Base-by-base conservation (phyloP, 2,329 filamentous ascomycete species). In the Xylaria sp. region DNA sequence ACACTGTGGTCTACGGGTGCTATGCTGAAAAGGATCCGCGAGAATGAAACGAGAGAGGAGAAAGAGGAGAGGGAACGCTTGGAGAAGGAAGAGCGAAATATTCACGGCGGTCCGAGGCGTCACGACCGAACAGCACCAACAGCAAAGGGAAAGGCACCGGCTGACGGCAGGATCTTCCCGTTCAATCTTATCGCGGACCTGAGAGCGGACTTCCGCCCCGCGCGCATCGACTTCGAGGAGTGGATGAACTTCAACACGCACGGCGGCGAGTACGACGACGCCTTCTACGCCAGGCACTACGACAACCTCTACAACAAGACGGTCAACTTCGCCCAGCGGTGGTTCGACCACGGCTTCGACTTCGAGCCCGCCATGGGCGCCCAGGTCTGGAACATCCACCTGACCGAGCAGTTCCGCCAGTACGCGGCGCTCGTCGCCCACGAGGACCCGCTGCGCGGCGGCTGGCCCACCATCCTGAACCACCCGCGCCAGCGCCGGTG, bases 381-480 rank as follows among this genome's bases (percentile, higher is more conserved):
- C 5, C 20, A 52, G 22, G 51, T 61, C 11, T 71, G 68, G 68
- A 46, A 65, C n/a, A 55, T 50, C 1, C 53, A 56, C 11, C 42
- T 72, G 38, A 62, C 65, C 18, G 50, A 61, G 13, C 63, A 70
- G 46, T 75, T 77, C 49, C 9, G 68, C n/a, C 50, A 69, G 50
- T 75, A 73, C 52, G 65, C 69, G 1, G 54, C 57, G 21, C 42
- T 66, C 6, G 64, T 72, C 4, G 72, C 71, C 7, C 64, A 68
- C 22, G 70, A 73, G 62, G 74, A 76, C 59, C 57, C 56, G n/a
- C 47, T 57, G 2, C 47, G 54, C 7, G 68, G 68, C 11, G 63
- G 67, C 1, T 77, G 74, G 74, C 66, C 72, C 39, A 52, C 48
- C 16, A 57, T 76, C 41, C 46, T 77, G 22, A 54, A 55, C 18